These are phyloP conservation scores for Diplodia scrobiculata DNA, from an alignment of 2,329 filamentous ascomycete genomes.

Conservation along the genomic window DNA sequence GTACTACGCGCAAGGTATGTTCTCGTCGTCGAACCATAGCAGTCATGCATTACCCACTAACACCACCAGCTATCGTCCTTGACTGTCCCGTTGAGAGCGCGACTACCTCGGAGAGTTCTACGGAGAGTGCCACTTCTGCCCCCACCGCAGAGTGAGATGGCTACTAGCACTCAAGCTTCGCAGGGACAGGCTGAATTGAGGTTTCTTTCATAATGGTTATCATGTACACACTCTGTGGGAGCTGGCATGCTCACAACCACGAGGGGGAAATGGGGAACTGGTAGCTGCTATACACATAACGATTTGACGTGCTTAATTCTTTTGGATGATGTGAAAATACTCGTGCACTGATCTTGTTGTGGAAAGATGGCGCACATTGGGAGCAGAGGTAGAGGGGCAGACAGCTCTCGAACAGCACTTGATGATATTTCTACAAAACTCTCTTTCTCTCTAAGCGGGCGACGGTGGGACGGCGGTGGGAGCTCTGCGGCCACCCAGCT, in stretches of 20 bases:
- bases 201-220: neutral
- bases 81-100: neutral
- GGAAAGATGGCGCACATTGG: neutral
- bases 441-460: neutral
- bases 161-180: neutral
- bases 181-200: neutral
- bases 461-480: constrained; percentile 2
- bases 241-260: neutral
- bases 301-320: neutral
- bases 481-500: neutral
- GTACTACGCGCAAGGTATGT: constrained; percentile 55
- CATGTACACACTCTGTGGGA: neutral
- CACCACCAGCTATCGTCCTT: neutral
- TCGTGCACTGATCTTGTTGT: neutral
- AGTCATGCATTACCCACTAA: constrained; percentile 40
- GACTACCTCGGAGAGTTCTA: too few species aligned
- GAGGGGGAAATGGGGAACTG: neutral
- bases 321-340: neutral
- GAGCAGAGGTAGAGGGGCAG: neutral
- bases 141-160: neutral
- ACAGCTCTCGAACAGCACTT: constrained; percentile 16
- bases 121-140: neutral
- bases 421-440: constrained; percentile 8
- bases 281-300: neutral
- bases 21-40: neutral